Evolutionary conservation across 345 rosid genomes (phyloP).

Genomic region (Citrus unshiu): DNA sequence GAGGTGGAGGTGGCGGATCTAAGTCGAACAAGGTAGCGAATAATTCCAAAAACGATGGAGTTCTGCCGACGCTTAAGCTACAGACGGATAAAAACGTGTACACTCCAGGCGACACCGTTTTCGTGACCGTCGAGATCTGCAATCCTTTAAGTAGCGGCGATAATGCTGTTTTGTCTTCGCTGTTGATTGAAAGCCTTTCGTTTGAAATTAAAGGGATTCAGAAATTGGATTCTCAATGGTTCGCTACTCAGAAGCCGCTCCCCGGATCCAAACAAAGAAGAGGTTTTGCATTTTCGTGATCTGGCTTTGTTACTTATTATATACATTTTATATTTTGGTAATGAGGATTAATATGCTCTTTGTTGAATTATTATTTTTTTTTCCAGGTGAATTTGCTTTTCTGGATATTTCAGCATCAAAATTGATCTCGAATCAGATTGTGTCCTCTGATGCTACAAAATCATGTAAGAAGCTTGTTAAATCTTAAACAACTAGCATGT

Average conservation of each 20-base stretch:
- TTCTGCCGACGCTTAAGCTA: constrained; percentile 48
- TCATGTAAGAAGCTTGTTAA: constrained; percentile 43
- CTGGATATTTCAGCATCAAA: constrained; percentile 62
- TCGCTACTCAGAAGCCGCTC: constrained; percentile 60
- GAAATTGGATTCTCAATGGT: constrained; percentile 84
- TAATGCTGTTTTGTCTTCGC: constrained; percentile 27
- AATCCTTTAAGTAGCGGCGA: constrained; percentile 25
- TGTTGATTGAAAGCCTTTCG: constrained; percentile 72
- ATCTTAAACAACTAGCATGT: too few species aligned
- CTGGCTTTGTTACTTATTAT: neutral
- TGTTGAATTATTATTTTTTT: neutral
- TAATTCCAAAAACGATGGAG: constrained; percentile 17
- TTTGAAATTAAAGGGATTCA: constrained; percentile 83
- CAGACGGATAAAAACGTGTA: constrained; percentile 75
- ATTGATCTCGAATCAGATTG: constrained; percentile 60
- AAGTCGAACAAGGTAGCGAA: constrained; percentile 22
- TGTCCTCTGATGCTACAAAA: constrained; percentile 63
- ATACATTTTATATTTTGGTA: neutral
- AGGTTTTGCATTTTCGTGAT: constrained; percentile 36
- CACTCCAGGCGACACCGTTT: constrained; percentile 78
- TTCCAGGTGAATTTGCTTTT: constrained; percentile 83
- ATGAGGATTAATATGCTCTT: neutral
- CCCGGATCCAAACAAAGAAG: constrained; percentile 62
- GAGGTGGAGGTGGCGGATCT: constrained; percentile 34
- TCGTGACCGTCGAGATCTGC: constrained; percentile 61